phyloP scores from a whole-genome alignment of 2,329 filamentous ascomycete species.

The Xylaria sp. region DNA sequence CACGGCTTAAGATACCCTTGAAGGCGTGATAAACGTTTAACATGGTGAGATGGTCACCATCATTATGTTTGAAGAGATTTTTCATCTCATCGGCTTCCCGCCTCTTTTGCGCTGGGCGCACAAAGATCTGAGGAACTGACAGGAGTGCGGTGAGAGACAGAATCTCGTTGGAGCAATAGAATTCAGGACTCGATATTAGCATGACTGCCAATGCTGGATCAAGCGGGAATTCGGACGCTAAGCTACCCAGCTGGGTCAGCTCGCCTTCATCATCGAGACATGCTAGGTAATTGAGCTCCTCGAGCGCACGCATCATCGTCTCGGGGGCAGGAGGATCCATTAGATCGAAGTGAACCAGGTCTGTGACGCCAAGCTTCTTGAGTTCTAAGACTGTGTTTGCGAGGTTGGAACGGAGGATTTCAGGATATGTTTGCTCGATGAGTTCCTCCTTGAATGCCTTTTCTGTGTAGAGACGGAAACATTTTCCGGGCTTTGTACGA shows the following conservation, averaged over 20 bases:
- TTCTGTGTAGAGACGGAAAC: constrained; percentile 96
- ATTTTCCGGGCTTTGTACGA: constrained; percentile 98
- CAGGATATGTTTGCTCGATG: constrained; percentile 96
- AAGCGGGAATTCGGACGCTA: constrained; percentile 94
- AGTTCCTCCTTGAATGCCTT: constrained; percentile 96
- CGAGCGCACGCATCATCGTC: constrained; percentile 96
- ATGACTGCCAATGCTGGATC: constrained; percentile 96
- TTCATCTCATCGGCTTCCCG: constrained; percentile 99
- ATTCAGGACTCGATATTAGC: constrained; percentile 96
- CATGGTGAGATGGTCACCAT: constrained; percentile 95
- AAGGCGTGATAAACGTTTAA: constrained; percentile 99
- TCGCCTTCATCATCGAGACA: constrained; percentile 97
- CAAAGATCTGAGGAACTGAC: constrained; percentile 93
- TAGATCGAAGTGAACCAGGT: constrained; percentile 96
- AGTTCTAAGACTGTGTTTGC: constrained; percentile 94
- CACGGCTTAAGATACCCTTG: constrained; percentile 76
- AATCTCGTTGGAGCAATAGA: constrained; percentile 98
- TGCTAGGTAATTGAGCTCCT: constrained; percentile 96
- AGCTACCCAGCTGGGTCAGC: constrained; percentile 82
- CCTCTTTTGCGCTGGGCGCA: constrained; percentile 84
- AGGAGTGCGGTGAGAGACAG: constrained; percentile 93
- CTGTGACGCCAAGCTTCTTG: constrained; percentile 95
- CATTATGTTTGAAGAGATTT: constrained; percentile 87
- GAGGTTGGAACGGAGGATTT: constrained; percentile 93
- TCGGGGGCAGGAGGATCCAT: constrained; percentile 99